These are phyloP conservation scores for Diplodia intermedia DNA, from an alignment of 2,329 filamentous ascomycete species.

Conservation along the genomic window DNA sequence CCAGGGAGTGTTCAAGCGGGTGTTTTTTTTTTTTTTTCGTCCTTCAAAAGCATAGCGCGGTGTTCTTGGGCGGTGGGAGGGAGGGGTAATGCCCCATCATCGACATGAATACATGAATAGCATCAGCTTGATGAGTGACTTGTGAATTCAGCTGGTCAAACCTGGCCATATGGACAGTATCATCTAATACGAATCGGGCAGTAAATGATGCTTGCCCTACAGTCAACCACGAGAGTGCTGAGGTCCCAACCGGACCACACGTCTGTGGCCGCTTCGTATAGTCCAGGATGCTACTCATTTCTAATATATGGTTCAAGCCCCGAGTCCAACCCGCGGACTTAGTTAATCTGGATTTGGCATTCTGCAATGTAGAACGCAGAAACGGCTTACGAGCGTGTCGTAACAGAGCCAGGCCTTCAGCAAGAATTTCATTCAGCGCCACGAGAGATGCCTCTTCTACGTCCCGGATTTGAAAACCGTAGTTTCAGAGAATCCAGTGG, in stretches of 20 bases:
- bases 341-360: no score
- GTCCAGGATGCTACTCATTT: background rate
- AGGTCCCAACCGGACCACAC: background rate
- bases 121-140: background rate
- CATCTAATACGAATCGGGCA: background rate
- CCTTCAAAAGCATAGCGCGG: constrained; percentile 17
- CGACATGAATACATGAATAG: background rate
- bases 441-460: no score
- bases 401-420: no score
- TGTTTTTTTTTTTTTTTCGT: background rate
- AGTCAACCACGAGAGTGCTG: background rate
- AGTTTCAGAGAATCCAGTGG: no score
- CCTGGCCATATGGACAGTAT: background rate
- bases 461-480: no score
- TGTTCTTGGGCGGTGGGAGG: constrained; percentile 6
- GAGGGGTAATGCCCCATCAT: background rate
- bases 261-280: background rate
- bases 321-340: background rate
- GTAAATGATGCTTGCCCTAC: background rate
- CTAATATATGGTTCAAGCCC: background rate
- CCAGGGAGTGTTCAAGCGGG: background rate
- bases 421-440: no score
- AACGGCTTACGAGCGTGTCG: no score
- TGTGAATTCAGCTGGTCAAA: background rate
- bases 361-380: no score